These are phyloP conservation scores for Boletus bicolor DNA, from an alignment of 768 basidiomycete genomes.

Conservation along the genomic window DNA sequence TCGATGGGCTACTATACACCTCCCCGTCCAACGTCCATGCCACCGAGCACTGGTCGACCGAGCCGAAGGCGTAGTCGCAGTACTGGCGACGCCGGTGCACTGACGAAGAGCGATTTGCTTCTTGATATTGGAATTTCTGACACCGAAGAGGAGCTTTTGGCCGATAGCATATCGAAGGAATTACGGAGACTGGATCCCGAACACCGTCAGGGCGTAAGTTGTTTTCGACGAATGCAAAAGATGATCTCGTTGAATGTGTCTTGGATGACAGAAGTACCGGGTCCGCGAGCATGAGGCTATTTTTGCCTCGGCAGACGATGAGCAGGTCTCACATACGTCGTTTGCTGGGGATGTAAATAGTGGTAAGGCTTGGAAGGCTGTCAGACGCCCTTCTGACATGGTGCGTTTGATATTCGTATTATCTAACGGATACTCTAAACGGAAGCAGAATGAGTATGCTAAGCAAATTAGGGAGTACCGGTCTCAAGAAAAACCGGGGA, in stretches of 20 bases:
- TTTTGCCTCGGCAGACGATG: slow-evolving; percentile 72
- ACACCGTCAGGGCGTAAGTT: slow-evolving; percentile 24
- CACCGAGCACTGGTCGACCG: slow-evolving; percentile 42
- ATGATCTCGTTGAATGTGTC: slow-evolving; percentile 1
- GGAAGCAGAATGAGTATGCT: slow-evolving; percentile 84
- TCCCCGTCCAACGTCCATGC: slow-evolving; percentile 24
- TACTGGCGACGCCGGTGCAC: slow-evolving; percentile 65
- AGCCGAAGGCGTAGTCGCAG: slow-evolving; percentile 71
- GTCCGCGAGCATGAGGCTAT: slow-evolving; percentile 79
- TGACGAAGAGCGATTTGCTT: slow-evolving; percentile 32
- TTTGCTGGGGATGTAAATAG: slow-evolving; percentile 79
- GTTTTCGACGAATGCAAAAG: not conserved
- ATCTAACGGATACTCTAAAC: not conserved
- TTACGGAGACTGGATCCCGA: slow-evolving; percentile 53
- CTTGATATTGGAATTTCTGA: slow-evolving; percentile 39
- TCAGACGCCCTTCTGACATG: slow-evolving; percentile 92
- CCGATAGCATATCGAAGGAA: slow-evolving; percentile 72
- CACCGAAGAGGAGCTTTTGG: slow-evolving; percentile 51
- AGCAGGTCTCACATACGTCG: slow-evolving; percentile 67
- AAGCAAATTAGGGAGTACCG: slow-evolving; percentile 84
- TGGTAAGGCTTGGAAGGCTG: slow-evolving; percentile 81
- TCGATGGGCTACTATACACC: slow-evolving; percentile 35
- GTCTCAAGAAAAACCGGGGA: slow-evolving; percentile 71
- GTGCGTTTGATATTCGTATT: slow-evolving; percentile 40
- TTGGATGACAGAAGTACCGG: slow-evolving; percentile 62